Conservation (phyloP, 768 basidiomycete species). For the Trametes cubensis region DNA sequence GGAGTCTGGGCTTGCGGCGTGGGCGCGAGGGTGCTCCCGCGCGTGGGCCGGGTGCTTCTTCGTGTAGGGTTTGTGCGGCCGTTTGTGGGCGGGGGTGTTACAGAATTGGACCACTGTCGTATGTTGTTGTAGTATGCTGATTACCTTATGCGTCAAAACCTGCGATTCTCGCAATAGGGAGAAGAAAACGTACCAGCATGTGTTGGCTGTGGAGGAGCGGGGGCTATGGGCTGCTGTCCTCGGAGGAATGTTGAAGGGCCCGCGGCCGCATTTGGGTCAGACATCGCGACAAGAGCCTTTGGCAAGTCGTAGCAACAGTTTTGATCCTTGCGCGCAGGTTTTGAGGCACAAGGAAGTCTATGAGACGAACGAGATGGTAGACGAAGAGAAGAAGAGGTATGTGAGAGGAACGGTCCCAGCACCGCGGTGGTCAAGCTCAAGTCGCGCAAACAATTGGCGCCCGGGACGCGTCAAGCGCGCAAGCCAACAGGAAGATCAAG, state of each 20-base stretch:
- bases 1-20: conserved; percentile 37
- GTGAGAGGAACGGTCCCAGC: not conserved
- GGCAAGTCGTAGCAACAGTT: not conserved
- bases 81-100: conserved; percentile 58
- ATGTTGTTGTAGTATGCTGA: conserved; percentile 70
- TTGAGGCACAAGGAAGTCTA: no score
- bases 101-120: conserved; percentile 65
- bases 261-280: conserved; percentile 17
- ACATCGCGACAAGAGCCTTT: conserved; percentile 2
- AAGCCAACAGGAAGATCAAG: not conserved
- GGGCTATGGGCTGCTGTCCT: conserved; percentile 23
- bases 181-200: conserved; percentile 31
- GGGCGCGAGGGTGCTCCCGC: conserved; percentile 47
- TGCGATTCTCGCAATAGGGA: not conserved
- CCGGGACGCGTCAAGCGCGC: conserved; percentile 18
- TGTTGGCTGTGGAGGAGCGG: conserved; percentile 33
- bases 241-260: conserved; percentile 22
- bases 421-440: conserved; percentile 21
- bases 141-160: conserved; percentile 1
- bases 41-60: conserved; percentile 41
- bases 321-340: not conserved
- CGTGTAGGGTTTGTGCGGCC: conserved; percentile 41
- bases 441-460: conserved; percentile 17
- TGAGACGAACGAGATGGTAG: no score
- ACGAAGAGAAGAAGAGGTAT: not conserved